Evolutionary conservation across 139 green algal genomes (phyloP), one percentile per base, ranked within the genome.

Genomic region (Tetraselmis striata): DNA sequence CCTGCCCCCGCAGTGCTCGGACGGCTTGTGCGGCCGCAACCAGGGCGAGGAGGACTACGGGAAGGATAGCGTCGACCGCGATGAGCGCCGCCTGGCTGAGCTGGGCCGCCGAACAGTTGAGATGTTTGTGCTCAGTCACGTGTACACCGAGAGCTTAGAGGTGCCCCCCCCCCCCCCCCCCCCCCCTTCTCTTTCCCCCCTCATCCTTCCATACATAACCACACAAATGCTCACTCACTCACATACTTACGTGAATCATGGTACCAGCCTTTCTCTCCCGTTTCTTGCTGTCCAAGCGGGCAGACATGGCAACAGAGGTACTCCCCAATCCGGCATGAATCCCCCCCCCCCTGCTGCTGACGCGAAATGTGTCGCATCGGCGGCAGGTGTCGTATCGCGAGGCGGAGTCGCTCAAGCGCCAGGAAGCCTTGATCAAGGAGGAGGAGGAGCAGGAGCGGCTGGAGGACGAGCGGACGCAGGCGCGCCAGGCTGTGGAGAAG

Each of bases 381-480:
- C n/a, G n/a, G n/a, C n/a, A 97, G 93, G 87, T 91, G 25, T 91
- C 92, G 1, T 97, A 93, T 83, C 86, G 89, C 1, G 93, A 98
- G 84, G 90, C 90, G 23, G 93, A 97, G 86, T 92, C 92, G 22
- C 90, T 98, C 28, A 94, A 94, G 87, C 88, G 92, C 2, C 94
- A 97, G 86, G 93, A 97, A 80, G 94, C 90, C 59, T 87, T 98
- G 32, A 96, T 98, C n/a, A 83, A 86, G n/a, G 96, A 99, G 85
- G 95, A 98, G 89, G 92, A 96, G 83, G 88, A 90, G 82, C 85
- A 74, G 45, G 83, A 88, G 85, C 85, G 88, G 23, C 77, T 88
- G 82, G 88, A 95, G 83, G 89, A 94, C 74, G 84, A 88, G 78
- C 87, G 90, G 45, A 67, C 45, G 18, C 45, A 67, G 45, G 45